phyloP scores from a whole-genome alignment of 2,329 filamentous ascomycete genomes.

The Apiospora marii region DNA sequence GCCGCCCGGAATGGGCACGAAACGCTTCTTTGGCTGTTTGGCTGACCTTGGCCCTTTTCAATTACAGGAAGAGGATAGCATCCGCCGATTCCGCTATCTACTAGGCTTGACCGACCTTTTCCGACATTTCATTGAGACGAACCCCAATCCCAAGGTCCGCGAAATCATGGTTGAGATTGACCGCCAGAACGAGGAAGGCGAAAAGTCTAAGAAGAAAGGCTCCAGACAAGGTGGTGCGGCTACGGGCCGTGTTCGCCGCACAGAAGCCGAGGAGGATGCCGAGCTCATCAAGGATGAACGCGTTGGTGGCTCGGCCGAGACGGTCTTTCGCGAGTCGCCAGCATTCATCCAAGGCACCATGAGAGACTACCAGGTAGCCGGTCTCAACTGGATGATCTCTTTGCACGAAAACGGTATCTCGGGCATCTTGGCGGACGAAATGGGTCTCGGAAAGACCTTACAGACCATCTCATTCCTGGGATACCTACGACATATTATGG shows the following conservation, averaged over 20 bases:
- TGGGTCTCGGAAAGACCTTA: conserved; percentile 97
- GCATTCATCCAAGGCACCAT: conserved; percentile 87
- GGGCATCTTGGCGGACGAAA: conserved; percentile 96
- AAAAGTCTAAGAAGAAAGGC: conserved; percentile 75
- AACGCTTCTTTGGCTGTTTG: background rate
- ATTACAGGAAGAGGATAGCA: conserved; percentile 86
- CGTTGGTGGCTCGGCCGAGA: conserved; percentile 83
- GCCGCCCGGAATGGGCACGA: background rate
- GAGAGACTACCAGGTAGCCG: conserved; percentile 96
- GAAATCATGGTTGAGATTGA: conserved; percentile 96
- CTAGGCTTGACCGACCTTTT: conserved; percentile 96
- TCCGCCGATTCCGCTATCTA: conserved; percentile 92
- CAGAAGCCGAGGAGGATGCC: conserved; percentile 97
- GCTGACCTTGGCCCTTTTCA: conserved; percentile 23
- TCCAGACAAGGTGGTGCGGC: conserved; percentile 85
- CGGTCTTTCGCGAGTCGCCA: conserved; percentile 92
- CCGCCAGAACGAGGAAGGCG: conserved; percentile 82
- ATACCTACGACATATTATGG: conserved; percentile 90
- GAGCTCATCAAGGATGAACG: conserved; percentile 89
- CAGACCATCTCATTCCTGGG: conserved; percentile 98
- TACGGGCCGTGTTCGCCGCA: conserved; percentile 81
- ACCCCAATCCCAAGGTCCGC: conserved; percentile 92
- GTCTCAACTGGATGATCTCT: conserved; percentile 97
- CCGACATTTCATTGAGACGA: conserved; percentile 98
- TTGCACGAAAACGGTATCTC: conserved; percentile 99